Evolutionary conservation across 192 early-diverging fungal species (phyloP), one percentile per base, ranked within the genome.

Genomic region (Spizellomyces sp.): DNA sequence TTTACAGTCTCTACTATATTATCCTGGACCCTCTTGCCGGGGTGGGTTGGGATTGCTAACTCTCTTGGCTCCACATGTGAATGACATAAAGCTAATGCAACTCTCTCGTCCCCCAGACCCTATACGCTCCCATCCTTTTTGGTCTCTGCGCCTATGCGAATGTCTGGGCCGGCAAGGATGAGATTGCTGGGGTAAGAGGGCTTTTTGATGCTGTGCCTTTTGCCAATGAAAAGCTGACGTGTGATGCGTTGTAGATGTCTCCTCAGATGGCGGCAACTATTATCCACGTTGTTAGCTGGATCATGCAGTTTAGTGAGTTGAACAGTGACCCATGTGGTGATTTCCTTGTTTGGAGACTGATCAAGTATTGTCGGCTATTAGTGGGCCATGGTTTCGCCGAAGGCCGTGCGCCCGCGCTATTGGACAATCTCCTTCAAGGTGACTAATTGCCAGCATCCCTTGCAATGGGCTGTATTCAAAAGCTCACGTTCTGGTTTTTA

Each of bases 381-480:
- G 81, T 91, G 66, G 93, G 96, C 48, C 96, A 98, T 68, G 94
- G 93, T 57, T 80, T 93, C 42, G 88, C 80, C 59, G 96, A 98
- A 67, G 90, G 87, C 70, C 87, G 95, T 73, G 91, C 90, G 3
- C 96, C 96, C 2, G 94, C 93, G 21, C 76, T 98, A 27, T 55
- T 93, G 22, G 92, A 98, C 70, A 95, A 95, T 75, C 73, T 95
- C 14, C 48, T 90, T 4, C 94, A 96, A 87, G 88, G 90, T 91
- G 81, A 69, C 19, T 57, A 52, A 47, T 48, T 5, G 36, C 54
- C 15, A 3, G 12, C 22, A 22, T 41, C 10, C 14, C 1, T 21
- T 60, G 12, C 9, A 19, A 64, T 62, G 63, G n/a, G 43, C 66
- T 84, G 14, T 52, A n/a, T 50, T 69, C 69, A 43, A 6, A 10